Percentiles rank a stretch among this genome's conserved stretches.
phyloP scores from a whole-genome alignment of 1,139 yeast species.

The Pichia sp. region DNA sequence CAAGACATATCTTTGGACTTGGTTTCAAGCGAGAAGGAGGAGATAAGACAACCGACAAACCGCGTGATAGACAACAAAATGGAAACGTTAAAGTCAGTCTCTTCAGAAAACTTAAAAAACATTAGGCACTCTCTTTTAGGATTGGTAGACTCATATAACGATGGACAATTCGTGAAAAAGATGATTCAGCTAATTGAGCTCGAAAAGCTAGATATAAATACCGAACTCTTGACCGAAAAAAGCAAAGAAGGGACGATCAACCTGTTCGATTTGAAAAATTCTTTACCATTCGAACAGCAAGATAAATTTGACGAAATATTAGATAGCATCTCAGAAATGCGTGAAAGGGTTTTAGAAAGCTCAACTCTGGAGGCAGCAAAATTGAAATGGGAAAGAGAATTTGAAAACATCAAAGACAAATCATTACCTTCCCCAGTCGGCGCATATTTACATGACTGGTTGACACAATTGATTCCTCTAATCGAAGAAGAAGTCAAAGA shows the following conservation, averaged over 20 bases:
- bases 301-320: conserved; percentile 57
- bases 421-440: conserved; percentile 58
- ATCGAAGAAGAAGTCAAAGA: conserved; percentile 60
- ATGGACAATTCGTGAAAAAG: conserved; percentile 25
- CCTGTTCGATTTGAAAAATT: conserved; percentile 60
- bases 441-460: conserved; percentile 76
- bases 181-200: conserved; percentile 23
- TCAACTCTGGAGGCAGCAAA: conserved; percentile 82
- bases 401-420: conserved; percentile 56
- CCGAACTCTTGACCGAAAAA: conserved; percentile 28
- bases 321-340: conserved; percentile 63
- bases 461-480: conserved; percentile 61
- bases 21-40: conserved; percentile 3
- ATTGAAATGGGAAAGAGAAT: conserved; percentile 83
- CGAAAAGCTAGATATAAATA: conserved; percentile 35
- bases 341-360: conserved; percentile 74
- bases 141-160: conserved; percentile 35
- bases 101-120: conserved; percentile 74
- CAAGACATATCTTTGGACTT: conserved; percentile 13
- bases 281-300: conserved; percentile 49
- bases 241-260: conserved; percentile 39
- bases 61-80: conserved; percentile 49
- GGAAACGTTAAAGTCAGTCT: conserved; percentile 58
- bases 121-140: conserved; percentile 78
- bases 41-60: conserved; percentile 15